These are phyloP conservation scores for Rhizopus delemar DNA, from an alignment of 371 early-diverging fungal species.

Conservation along the genomic window DNA sequence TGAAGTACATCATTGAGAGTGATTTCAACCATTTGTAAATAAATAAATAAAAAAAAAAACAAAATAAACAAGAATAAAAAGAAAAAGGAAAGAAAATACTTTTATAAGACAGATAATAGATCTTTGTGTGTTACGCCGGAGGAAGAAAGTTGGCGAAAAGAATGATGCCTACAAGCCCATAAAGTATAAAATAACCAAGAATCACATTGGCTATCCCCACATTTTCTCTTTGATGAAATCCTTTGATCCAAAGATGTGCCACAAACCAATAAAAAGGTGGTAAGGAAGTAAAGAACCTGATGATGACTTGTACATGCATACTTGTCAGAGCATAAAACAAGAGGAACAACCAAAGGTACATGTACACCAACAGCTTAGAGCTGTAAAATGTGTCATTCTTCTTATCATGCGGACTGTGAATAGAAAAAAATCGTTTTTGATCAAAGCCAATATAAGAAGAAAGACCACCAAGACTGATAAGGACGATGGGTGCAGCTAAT, in stretches of 20 bases:
- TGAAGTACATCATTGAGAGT: constrained; percentile 39
- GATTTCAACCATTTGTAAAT: constrained; percentile 15
- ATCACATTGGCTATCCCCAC: constrained; percentile 35
- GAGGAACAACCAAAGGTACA: constrained; percentile 73
- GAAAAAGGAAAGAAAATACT: background rate
- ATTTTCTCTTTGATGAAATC: constrained; percentile 8
- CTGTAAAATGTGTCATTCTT: constrained; percentile 13
- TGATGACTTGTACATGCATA: constrained; percentile 92
- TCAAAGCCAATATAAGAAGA: constrained; percentile 57
- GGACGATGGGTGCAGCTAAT: constrained; percentile 80
- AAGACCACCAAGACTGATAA: constrained; percentile 64
- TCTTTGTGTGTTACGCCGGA: constrained; percentile 63
- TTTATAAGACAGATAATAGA: background rate
- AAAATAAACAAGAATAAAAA: background rate
- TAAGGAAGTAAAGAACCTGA: constrained; percentile 81
- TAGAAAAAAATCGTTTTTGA: constrained; percentile 47
- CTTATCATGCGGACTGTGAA: constrained; percentile 39
- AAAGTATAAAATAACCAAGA: constrained; percentile 66
- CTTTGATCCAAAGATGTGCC: constrained; percentile 54
- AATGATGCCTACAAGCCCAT: constrained; percentile 70
- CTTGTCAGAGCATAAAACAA: constrained; percentile 61
- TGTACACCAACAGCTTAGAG: constrained; percentile 34
- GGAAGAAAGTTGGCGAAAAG: constrained; percentile 84
- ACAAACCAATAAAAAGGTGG: constrained; percentile 85
- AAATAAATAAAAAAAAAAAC: background rate